Conservation (phyloP, 495 filamentous ascomycete species). For the Podospora bellae-mahoneyi region DNA sequence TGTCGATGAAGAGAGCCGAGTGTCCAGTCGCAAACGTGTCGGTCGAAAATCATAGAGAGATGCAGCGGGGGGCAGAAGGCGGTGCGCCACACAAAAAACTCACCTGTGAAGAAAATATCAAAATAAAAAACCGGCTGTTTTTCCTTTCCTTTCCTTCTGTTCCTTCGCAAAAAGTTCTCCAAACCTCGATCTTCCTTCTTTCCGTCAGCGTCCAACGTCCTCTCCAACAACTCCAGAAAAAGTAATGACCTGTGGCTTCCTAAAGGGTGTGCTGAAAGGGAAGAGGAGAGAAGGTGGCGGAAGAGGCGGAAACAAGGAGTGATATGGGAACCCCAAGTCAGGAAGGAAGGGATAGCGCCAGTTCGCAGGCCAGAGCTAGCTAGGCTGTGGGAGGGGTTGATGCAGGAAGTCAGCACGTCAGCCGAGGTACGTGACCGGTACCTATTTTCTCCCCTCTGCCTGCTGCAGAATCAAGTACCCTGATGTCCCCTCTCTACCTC, state of each 20-base stretch:
- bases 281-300: conserved; percentile 28
- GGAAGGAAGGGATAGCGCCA: conserved; percentile 30
- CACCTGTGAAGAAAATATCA: neutral
- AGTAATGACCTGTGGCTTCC: conserved; percentile 18
- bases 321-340: conserved; percentile 13
- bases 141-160: neutral
- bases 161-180: conserved; percentile 10
- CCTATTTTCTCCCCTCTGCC: neutral
- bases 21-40: conserved; percentile 4
- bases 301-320: conserved; percentile 30
- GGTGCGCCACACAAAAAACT: conserved; percentile 4
- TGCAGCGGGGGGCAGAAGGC: neutral
- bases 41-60: neutral
- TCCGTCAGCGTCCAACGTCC: conserved; percentile 28
- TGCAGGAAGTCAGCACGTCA: neutral
- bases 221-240: conserved; percentile 37
- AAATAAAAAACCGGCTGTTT: neutral
- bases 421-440: neutral
- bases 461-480: neutral
- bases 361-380: conserved; percentile 14
- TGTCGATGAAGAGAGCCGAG: neutral
- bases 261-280: conserved; percentile 16
- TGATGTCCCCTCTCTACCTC: neutral
- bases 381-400: neutral
- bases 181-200: conserved; percentile 18